Conservation (phyloP, 2,329 filamentous ascomycete species). For the Cadophora sp. region DNA sequence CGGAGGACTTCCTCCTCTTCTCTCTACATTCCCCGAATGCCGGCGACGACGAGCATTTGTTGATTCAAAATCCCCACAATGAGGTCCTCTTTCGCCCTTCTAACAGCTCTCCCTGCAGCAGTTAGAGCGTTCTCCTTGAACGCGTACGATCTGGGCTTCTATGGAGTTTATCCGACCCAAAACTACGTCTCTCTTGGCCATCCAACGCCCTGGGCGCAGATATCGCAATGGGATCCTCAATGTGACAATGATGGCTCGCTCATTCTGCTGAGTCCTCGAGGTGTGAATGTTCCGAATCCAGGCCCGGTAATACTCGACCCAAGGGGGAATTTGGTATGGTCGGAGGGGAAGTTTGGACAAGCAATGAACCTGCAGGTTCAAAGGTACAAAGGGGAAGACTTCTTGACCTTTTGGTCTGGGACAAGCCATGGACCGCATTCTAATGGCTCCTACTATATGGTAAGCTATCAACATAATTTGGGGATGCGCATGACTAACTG, state of each 20-base stretch:
- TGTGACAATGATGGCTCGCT: conserved; percentile 26
- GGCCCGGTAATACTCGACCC: conserved; percentile 31
- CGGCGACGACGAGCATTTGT: conserved; percentile 7
- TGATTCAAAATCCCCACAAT: conserved; percentile 12
- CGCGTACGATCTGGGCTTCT: conserved; percentile 28
- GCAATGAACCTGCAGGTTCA: conserved; percentile 43
- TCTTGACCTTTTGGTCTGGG: conserved; percentile 57
- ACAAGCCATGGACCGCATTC: conserved; percentile 52
- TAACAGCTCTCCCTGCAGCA: conserved; percentile 18
- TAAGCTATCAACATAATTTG: not conserved
- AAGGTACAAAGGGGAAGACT: conserved; percentile 51
- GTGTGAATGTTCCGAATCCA: conserved; percentile 23
- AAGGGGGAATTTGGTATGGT: conserved; percentile 33
- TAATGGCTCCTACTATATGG: conserved; percentile 27
- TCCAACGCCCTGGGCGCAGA: conserved; percentile 20
- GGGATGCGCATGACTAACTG: not conserved
- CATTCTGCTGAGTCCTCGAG: conserved; percentile 30
- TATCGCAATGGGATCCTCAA: conserved; percentile 25
- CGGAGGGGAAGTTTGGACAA: conserved; percentile 29
- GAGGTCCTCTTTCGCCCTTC: conserved; percentile 10
- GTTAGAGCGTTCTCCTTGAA: conserved; percentile 22
- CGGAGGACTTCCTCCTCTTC: not conserved
- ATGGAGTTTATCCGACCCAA: conserved; percentile 27
- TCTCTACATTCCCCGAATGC: not conserved
- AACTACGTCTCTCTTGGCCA: conserved; percentile 26